Evolutionary conservation across 257 asterid genomes (phyloP).

Genomic region (Gynochthodes officinalis): DNA sequence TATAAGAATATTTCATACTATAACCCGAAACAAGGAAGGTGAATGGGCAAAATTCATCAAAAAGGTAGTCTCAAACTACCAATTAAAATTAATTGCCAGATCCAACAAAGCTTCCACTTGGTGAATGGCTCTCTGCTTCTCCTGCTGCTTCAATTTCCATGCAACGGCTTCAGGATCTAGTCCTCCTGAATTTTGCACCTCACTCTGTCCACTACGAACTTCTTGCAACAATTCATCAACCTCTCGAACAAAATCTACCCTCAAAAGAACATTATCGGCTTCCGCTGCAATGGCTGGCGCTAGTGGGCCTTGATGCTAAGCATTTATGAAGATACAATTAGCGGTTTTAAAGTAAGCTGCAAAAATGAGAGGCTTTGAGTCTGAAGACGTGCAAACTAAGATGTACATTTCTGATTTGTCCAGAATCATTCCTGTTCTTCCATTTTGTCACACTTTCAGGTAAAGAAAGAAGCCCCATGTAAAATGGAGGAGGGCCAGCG

Average conservation of each 20-base stretch:
- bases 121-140: constrained; percentile 72
- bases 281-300: constrained; percentile 50
- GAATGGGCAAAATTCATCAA: not conserved
- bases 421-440: not conserved
- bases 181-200: constrained; percentile 40
- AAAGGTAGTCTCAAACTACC: constrained; percentile 38
- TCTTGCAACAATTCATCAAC: constrained; percentile 69
- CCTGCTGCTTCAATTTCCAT: constrained; percentile 72
- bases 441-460: not conserved
- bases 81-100: constrained; percentile 65
- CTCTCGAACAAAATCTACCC: constrained; percentile 89
- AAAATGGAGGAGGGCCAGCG: too few relatives aligned
- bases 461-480: not conserved
- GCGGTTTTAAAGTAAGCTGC: not conserved
- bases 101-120: constrained; percentile 77
- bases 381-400: not conserved
- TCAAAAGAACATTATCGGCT: constrained; percentile 66
- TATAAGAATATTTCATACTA: not conserved
- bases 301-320: constrained; percentile 81
- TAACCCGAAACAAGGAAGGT: not conserved
- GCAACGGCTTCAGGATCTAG: constrained; percentile 83
- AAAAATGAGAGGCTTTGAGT: not conserved
- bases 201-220: constrained; percentile 48
- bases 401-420: not conserved
- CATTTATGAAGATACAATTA: not conserved